These are phyloP conservation scores for Saposhnikovia divaricata DNA, from an alignment of 129 eudicot genomes.

Conservation along the genomic window DNA sequence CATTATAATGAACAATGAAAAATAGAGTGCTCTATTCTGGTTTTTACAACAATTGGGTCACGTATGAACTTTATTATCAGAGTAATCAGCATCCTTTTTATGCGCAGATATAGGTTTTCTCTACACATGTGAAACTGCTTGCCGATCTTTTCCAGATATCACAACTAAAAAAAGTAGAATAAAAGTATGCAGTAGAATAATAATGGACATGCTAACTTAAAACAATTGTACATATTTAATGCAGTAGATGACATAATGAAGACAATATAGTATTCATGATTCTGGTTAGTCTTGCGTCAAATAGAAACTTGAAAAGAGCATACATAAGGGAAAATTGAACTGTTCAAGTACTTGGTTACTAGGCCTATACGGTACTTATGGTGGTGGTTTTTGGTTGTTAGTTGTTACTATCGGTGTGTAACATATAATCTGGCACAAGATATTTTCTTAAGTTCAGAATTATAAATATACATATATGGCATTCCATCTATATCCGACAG, in stretches of 20 bases:
- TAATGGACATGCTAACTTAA: not conserved
- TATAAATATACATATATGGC: too few relatives aligned
- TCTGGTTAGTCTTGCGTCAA: not conserved
- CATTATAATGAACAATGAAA: too few relatives aligned
- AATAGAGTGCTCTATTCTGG: not conserved
- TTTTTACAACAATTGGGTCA: not conserved
- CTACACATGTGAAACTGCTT: not conserved
- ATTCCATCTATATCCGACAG: not conserved
- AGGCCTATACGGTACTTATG: not conserved
- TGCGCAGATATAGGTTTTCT: not conserved
- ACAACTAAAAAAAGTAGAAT: not conserved
- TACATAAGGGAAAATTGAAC: not conserved
- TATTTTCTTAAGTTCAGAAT: not conserved
- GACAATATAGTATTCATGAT: not conserved
- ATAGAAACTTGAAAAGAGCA: not conserved
- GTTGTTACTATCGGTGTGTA: not conserved
- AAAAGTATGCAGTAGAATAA: too few relatives aligned
- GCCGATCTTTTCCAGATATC: not conserved
- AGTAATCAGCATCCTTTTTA: not conserved
- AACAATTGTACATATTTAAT: not conserved
- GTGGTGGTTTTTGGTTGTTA: not conserved
- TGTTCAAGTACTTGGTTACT: not conserved
- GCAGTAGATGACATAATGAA: not conserved
- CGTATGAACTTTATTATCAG: not conserved
- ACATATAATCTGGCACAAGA: not conserved